Percentiles rank a stretch among this genome's conserved stretches.
Evolutionary conservation across 805 yeast species (phyloP).

Genomic region (Kuraishia molischiana): DNA sequence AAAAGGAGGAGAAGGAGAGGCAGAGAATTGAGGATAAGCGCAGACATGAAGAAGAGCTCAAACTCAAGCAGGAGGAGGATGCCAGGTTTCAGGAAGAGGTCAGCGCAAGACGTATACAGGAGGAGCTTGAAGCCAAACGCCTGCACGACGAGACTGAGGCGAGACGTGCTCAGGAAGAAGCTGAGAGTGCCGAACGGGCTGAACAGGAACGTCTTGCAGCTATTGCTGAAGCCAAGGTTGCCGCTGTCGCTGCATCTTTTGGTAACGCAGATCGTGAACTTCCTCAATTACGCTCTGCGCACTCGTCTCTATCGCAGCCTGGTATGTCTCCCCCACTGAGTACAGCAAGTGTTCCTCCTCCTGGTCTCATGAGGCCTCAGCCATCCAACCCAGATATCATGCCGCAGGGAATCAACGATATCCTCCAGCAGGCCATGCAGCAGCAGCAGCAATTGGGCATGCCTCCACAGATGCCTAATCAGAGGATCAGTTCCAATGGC

Average conservation of each 20-base stretch:
- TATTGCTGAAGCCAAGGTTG: neutral
- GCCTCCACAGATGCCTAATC: neutral
- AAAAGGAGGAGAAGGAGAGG: conserved; percentile 26
- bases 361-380: neutral
- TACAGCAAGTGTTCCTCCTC: conserved; percentile 1
- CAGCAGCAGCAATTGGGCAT: neutral
- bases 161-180: too few species aligned
- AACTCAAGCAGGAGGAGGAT: conserved; percentile 23
- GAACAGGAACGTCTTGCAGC: neutral
- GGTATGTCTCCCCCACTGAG: neutral
- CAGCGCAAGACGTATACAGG: too few species aligned
- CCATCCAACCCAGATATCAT: neutral
- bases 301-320: neutral
- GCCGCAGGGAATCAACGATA: neutral
- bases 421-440: neutral
- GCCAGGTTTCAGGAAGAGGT: conserved; percentile 23
- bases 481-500: neutral
- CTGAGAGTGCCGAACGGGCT: conserved; percentile 10
- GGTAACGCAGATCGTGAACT: too few species aligned
- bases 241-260: neutral
- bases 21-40: conserved; percentile 13
- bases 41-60: conserved; percentile 16
- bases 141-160: too few species aligned
- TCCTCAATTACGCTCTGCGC: too few species aligned
- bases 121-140: too few species aligned